phyloP scores from a whole-genome alignment of 371 early-diverging fungal species.

The Syncephalastrum sp. region DNA sequence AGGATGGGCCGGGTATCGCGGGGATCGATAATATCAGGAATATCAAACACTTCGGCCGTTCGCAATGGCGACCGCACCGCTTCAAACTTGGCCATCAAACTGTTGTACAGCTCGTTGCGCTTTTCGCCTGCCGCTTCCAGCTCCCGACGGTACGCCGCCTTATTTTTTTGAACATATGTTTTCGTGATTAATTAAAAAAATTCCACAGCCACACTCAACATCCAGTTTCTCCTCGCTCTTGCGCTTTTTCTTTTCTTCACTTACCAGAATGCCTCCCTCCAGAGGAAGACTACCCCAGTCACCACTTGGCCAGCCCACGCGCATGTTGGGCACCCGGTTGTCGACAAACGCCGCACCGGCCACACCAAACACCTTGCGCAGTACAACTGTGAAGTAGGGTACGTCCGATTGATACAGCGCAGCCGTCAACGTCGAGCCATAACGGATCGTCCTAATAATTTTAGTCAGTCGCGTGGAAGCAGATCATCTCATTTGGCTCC shows the following conservation, averaged over 20 bases:
- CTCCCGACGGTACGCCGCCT: conserved; percentile 44
- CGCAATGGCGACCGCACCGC: conserved; percentile 42
- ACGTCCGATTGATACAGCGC: conserved; percentile 48
- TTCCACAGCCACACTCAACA: neutral
- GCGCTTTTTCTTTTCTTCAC: neutral
- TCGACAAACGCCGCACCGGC: conserved; percentile 53
- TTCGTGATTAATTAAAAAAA: neutral
- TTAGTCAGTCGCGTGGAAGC: neutral
- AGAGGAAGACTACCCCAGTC: conserved; percentile 47
- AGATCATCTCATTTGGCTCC: neutral
- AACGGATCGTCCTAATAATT: conserved; percentile 37
- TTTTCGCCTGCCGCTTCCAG: conserved; percentile 47
- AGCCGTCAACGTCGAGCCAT: conserved; percentile 43
- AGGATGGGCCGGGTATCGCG: conserved; percentile 43
- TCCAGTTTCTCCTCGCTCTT: no score
- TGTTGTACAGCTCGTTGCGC: conserved; percentile 37
- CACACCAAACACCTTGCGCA: conserved; percentile 51
- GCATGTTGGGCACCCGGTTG: conserved; percentile 42
- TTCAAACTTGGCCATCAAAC: conserved; percentile 39
- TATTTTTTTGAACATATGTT: neutral
- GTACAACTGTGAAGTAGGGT: conserved; percentile 42
- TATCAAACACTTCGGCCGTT: conserved; percentile 47
- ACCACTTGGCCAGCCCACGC: conserved; percentile 45
- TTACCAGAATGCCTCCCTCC: conserved; percentile 40
- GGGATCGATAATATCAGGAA: conserved; percentile 49